Percentiles rank a stretch among this genome's conserved stretches.
phyloP scores from a whole-genome alignment of 352 stramenopile genomes.

The Phytophthora tubulina region DNA sequence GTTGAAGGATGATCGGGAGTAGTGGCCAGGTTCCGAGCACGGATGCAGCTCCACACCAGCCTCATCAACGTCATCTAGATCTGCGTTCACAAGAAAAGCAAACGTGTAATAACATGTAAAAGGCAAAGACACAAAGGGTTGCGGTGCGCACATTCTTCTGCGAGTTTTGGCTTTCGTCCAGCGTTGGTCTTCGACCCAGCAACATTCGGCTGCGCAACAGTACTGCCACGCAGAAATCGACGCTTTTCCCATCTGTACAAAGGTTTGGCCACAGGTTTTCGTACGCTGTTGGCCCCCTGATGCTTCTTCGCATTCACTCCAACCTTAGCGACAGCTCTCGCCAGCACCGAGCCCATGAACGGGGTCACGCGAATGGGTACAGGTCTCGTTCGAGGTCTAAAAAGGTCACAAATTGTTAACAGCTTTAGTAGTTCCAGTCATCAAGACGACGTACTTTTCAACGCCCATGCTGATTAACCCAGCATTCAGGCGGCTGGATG shows the following conservation, averaged over 20 bases:
- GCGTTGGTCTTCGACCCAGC: slow-evolving; percentile 20
- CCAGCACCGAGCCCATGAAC: slow-evolving; percentile 45
- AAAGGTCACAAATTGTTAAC: too few species aligned
- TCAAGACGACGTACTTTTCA: slow-evolving; percentile 19
- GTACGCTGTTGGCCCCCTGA: slow-evolving; percentile 37
- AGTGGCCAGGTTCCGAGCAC: slow-evolving; percentile 62
- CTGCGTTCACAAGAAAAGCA: slow-evolving; percentile 11
- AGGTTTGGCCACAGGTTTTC: slow-evolving; percentile 46
- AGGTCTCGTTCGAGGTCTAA: slow-evolving; percentile 31
- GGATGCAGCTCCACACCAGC: slow-evolving; percentile 53
- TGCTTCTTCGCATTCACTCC: slow-evolving; percentile 47
- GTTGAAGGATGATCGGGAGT: slow-evolving; percentile 47
- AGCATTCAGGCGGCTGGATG: slow-evolving; percentile 21
- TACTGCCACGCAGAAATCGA: slow-evolving; percentile 30
- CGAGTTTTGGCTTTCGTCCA: slow-evolving; percentile 14
- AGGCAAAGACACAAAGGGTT: background rate
- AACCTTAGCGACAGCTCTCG: slow-evolving; percentile 33
- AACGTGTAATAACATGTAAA: background rate
- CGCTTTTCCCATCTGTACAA: slow-evolving; percentile 72
- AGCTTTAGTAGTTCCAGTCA: background rate
- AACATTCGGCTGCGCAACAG: slow-evolving; percentile 27
- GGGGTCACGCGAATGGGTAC: slow-evolving; percentile 39
- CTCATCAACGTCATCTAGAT: slow-evolving; percentile 57
- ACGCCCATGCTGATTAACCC: slow-evolving; percentile 24
- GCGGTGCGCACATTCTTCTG: slow-evolving; percentile 30